Base-by-base conservation (phyloP, 2,329 filamentous ascomycete species). In the Lizonia empirigonia region DNA sequence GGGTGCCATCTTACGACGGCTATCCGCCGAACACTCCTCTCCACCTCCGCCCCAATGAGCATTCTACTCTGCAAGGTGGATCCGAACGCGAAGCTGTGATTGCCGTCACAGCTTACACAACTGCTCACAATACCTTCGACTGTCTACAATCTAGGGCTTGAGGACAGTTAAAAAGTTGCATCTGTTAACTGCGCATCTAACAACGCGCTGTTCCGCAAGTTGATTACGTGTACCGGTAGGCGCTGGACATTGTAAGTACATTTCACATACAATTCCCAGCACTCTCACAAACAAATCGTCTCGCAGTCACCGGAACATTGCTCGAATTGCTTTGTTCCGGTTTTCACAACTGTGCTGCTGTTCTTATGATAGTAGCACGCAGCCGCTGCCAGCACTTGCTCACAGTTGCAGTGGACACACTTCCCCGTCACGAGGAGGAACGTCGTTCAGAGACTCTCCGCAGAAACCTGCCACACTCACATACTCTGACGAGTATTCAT, bases 21-120 rank as follows among this genome's bases (percentile, higher is more conserved):
- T 16, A 37, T 41, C 51, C 23, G 40, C 54, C 33, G 35, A 12
- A 19, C 38, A 15, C 39, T 49, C 19, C 29, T 53, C 36, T 51
- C 39, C 55, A 44, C 42, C 58, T 53, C 59, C 57, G 56, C 52
- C 62, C 42, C 60, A 53, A 45, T 56, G 65, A 70, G 62, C 63
- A 70, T 67, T 69, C 59, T 56, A 62, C 20, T 63, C 59, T 62
- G 62, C 58, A 63, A 56, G 58, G 55, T 55, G 56, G 52, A 53
- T 50, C 59, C 48, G 53, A 56, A 53, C 49, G 44, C 59, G 45
- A 44, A 50, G 44, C 42, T 48, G 48, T 50, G 39, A 51, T 35
- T 49, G 47, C 46, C 27, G 54, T 48, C 29, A 41, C 37, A 42
- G 40, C 53, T 33, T 46, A 39, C 44, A 50, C 48, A 45, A 26